Evolutionary conservation across 2,329 filamentous ascomycete genomes (phyloP), one percentile per base, ranked within the genome.

Genomic region (Penicillium sp.): DNA sequence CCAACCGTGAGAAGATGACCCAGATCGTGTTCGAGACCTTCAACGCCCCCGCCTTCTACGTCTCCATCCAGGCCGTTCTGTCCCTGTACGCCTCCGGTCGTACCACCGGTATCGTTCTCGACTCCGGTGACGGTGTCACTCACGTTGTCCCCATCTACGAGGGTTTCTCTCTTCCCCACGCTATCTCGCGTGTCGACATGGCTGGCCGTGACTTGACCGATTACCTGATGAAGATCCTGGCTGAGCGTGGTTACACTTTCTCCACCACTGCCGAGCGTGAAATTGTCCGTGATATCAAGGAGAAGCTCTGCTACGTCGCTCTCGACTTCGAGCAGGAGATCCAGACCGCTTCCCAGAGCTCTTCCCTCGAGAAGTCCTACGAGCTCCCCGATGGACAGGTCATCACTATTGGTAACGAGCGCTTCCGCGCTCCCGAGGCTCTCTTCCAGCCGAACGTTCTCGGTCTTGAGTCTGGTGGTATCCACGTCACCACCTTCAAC

Each of bases 1-100:
- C 91, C 85, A 99, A 99, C 87, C 91, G 94, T 88, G 94, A 99
- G 87, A 99, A 99, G 92, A 99, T 99, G 94, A 97, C 94, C 71
- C 94, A 99, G 85, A 99, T 99, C 68, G 92, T 99, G 79, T 99
- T 99, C 85, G 94, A 99, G 88, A 99, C 94, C 73, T 99, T 99
- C 89, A 97, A 99, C 85, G 93, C 94, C 73, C 94, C 94, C 70
- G 94, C 94, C 71, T 97, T 99, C 88, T 99, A 99, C 87, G 94
- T 99, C 85, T 97, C 94, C 75, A 99, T 99, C 81, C 93, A 97
- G 87, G 94, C 94, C 78, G 94, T 99, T 67, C 87, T 99, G 73
- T 99, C 94, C 65, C 90, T 99, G 79, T 99, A 99, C 84, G 94
- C 94, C 73, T 99, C 94, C 75, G 94, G 94, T 89, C 94, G 94